These are phyloP conservation scores for Potentilla sterilis DNA, from an alignment of 306 rosid species.

Conservation along the genomic window DNA sequence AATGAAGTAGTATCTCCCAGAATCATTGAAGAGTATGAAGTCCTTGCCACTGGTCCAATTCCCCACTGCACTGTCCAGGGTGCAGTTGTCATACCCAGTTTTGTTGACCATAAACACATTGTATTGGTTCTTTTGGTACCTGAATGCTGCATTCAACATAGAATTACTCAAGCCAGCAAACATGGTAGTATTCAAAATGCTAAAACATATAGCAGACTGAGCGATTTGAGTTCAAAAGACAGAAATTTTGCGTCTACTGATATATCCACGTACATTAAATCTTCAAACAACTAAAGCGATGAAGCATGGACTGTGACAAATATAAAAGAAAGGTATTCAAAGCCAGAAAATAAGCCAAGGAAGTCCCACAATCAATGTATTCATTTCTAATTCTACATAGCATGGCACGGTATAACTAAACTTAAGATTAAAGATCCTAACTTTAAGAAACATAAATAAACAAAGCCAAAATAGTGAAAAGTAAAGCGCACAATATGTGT, in stretches of 20 bases:
- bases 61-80: conserved; percentile 71
- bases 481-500: not conserved
- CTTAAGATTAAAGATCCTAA: not conserved
- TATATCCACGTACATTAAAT: not conserved
- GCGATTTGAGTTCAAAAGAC: not conserved
- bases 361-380: not conserved
- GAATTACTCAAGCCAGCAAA: not conserved
- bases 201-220: not conserved
- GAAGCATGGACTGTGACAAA: not conserved
- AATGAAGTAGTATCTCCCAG: conserved; percentile 77
- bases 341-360: not conserved
- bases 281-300: not conserved
- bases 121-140: conserved; percentile 84
- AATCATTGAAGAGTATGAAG: conserved; percentile 55
- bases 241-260: not conserved
- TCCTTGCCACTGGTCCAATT: conserved; percentile 94
- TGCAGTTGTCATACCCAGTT: conserved; percentile 91
- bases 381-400: not conserved
- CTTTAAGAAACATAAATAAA: not conserved
- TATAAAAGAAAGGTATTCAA: too few species aligned
- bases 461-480: not conserved
- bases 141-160: conserved; percentile 53
- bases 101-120: conserved; percentile 90
- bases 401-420: not conserved
- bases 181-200: not conserved